A percentile compares a stretch with the other conserved stretches of the same genome.
Evolutionary conservation across 495 filamentous ascomycete species (phyloP).

Genomic region (Staphylotrichum tortipilum): DNA sequence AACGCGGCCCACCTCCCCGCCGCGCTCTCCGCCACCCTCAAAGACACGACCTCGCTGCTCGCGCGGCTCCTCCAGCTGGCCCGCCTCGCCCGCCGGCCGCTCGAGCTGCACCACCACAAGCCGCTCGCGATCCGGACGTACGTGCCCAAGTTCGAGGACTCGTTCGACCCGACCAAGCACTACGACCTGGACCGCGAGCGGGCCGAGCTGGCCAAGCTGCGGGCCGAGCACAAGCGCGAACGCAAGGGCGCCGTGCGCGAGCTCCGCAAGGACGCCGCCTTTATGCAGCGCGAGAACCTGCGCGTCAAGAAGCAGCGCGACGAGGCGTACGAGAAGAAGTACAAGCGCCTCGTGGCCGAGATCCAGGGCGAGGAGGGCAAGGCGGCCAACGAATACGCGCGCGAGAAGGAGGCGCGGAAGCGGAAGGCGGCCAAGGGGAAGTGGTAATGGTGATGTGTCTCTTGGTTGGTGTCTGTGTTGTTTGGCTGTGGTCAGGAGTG

Average conservation of each 20-base stretch:
- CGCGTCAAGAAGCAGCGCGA: conserved; percentile 87
- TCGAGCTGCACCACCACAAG: conserved; percentile 81
- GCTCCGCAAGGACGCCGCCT: conserved; percentile 85
- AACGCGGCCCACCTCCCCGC: conserved; percentile 43
- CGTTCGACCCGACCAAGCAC: conserved; percentile 87
- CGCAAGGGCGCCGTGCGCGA: conserved; percentile 91
- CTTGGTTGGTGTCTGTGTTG: background rate
- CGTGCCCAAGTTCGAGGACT: conserved; percentile 94
- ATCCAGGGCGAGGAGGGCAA: conserved; percentile 89
- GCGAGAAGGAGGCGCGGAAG: conserved; percentile 65
- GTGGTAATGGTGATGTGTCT: background rate
- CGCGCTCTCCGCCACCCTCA: conserved; percentile 26
- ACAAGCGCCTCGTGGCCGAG: conserved; percentile 80
- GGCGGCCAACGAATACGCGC: conserved; percentile 80
- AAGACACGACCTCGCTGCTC: conserved; percentile 38
- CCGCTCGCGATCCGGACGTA: conserved; percentile 80
- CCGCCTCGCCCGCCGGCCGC: conserved; percentile 57
- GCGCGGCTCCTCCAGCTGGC: conserved; percentile 46
- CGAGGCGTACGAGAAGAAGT: conserved; percentile 87
- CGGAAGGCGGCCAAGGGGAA: conserved; percentile 47
- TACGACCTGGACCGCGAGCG: conserved; percentile 91
- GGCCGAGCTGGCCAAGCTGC: conserved; percentile 68
- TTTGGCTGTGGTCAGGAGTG: background rate
- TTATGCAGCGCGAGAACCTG: conserved; percentile 81
- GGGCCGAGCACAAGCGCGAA: conserved; percentile 87